Percentiles rank a stretch among this genome's conserved stretches.
These are phyloP conservation scores for Phytophthora multivora DNA, from an alignment of 352 stramenopile genomes.

Conservation along the genomic window DNA sequence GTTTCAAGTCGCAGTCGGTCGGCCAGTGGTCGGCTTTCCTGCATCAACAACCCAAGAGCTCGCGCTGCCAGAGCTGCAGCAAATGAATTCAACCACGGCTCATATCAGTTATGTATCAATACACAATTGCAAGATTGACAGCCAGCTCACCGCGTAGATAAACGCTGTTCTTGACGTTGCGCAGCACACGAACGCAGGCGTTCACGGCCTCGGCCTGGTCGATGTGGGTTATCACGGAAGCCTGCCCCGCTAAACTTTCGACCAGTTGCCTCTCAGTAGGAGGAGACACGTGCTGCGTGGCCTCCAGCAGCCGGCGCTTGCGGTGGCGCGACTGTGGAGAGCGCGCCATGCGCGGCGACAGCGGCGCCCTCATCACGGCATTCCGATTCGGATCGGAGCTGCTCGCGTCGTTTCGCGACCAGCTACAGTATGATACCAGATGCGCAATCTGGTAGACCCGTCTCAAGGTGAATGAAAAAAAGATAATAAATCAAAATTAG, in stretches of 20 bases:
- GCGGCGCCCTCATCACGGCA: background rate
- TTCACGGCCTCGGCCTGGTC: conserved; percentile 31
- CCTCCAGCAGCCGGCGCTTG: conserved; percentile 59
- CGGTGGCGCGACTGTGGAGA: conserved; percentile 61
- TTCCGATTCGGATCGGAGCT: background rate
- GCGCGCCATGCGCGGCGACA: conserved; percentile 44
- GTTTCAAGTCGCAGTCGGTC: conserved; percentile 59
- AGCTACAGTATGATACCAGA: conserved; percentile 11
- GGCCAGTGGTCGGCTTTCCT: conserved; percentile 39
- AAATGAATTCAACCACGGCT: background rate
- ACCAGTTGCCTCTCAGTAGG: conserved; percentile 39
- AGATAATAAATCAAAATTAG: no score
- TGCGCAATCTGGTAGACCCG: no score
- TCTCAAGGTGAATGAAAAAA: no score
- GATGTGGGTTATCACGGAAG: conserved; percentile 1
- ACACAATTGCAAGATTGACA: background rate
- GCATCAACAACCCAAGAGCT: conserved; percentile 67
- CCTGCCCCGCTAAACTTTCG: conserved; percentile 31
- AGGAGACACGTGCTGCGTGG: conserved; percentile 54
- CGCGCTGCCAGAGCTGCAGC: conserved; percentile 60
- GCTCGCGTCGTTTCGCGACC: conserved; percentile 10
- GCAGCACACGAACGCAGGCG: conserved; percentile 43
- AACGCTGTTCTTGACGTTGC: conserved; percentile 72
- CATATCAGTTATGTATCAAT: background rate
- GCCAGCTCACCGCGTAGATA: conserved; percentile 48